Percentiles rank a stretch among this genome's conserved stretches.
These are phyloP conservation scores for Ogataea sp. DNA, from an alignment of 805 yeast species.

Conservation along the genomic window DNA sequence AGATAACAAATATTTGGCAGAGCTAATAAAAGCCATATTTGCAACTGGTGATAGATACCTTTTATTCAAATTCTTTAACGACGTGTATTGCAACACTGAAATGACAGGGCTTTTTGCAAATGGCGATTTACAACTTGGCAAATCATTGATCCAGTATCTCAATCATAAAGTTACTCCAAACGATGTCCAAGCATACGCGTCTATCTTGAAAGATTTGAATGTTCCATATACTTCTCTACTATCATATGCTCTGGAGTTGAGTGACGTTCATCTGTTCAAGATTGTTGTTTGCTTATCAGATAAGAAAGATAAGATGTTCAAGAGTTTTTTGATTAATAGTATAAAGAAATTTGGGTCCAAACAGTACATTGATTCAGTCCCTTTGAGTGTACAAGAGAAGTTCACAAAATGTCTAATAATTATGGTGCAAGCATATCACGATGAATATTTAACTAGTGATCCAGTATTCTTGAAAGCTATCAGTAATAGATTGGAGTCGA, in stretches of 20 bases:
- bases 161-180: not conserved
- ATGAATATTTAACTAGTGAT: constrained; percentile 18
- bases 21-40: constrained; percentile 5
- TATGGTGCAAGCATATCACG: constrained; percentile 18
- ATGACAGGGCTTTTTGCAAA: not conserved
- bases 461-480: constrained; percentile 38
- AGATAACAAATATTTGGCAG: constrained; percentile 5
- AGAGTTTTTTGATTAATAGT: not conserved
- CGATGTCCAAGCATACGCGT: constrained; percentile 2
- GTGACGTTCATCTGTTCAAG: not conserved
- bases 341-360: constrained; percentile 15
- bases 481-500: constrained; percentile 46
- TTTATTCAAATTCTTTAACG: constrained; percentile 1
- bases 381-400: constrained; percentile 35
- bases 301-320: not conserved
- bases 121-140: constrained; percentile 4
- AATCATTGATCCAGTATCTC: constrained; percentile 2
- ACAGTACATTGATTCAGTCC: constrained; percentile 20
- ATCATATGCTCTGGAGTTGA: not conserved
- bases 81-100: not conserved
- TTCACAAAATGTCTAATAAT: constrained; percentile 41
- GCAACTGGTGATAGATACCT: not conserved
- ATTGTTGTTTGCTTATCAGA: not conserved
- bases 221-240: constrained; percentile 3
- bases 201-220: constrained; percentile 2